Evolutionary conservation across 257 asterid species (phyloP), one percentile per base, ranked within the genome.

Genomic region (Scutellaria barbata): DNA sequence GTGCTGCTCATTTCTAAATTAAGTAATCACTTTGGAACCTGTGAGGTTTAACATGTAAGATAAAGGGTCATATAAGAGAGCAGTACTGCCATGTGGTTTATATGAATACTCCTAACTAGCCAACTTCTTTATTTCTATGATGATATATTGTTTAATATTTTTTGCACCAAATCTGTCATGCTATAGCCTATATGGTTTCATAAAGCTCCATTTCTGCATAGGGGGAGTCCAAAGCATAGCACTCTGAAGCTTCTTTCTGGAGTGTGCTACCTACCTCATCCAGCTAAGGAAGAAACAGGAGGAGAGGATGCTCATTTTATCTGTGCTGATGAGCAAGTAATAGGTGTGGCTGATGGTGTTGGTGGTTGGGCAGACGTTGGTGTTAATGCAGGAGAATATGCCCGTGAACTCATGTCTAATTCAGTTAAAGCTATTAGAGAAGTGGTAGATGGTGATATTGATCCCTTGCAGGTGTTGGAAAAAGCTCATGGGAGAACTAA

Each of bases 351-450:
- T 10, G 98, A 92, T 73, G 98, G 98, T 63, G 98, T 92, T 74
- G 98, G 98, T 66, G 98, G 98, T 40, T 92, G 98, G 98, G 96
- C 98, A 57, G 96, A 92, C 52, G 85, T 84, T 57, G 96, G 98
- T 51, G 77, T 92, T 68, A 80, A 92, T 82, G 95, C 98, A 5
- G 98, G 98, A 55, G 69, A 60, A n/a, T 92, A 86, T 71, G 84
- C 98, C 10, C 91, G 96, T 17, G 90, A 90, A 68, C 95, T 92
- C 72, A 89, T 92, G 98, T 72, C 83, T 42, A 77, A 88, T 80
- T 88, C 96, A 0, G 87, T 88, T 46, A 69, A 70, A 46, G 96
- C 92, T 6, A 82, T 92, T 76, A 76, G 63, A 77, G 81, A 81
- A 68, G 80, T 51, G 20, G 81, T 85, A 14, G 47, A 68, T 11